Base-by-base conservation (phyloP, 768 basidiomycete species). In the Termitomyces sp. region DNA sequence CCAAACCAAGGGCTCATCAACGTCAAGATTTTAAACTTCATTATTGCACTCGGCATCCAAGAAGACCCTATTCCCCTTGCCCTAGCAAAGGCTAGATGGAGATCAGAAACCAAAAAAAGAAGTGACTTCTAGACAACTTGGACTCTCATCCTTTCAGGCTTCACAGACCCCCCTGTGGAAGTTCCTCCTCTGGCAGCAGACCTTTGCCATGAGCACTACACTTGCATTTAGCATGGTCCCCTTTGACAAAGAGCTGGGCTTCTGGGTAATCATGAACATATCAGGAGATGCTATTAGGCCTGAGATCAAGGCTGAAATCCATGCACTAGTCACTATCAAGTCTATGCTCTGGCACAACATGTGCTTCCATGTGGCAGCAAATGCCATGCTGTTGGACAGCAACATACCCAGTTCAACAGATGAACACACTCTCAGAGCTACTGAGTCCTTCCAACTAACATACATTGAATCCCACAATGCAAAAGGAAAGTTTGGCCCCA, bases 261-360 rank as follows among this genome's bases (percentile, higher is more conserved):
- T 49, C 2, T 60, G 59, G 41, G 49, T 60, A 11, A 55, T 60
- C 31, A 53, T 45, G 42, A 60, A 60, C 49, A 55, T 60, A 3
- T 55, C 54, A 9, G 55, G 59, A 11, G 54, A 45, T 46, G 50
- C 59, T 9, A 55, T 60, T 1, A 37, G 37, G n/a, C n/a, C 45
- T n/a, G 41, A 49, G 5, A 36, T 2, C 4, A 16, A 44, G 7
- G 42, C 11, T 22, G 31, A 0, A 13, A 54, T 13, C 20, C 46
- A 37, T 24, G 55, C 51, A 7, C 37, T 57, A 11, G 55, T 55
- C 6, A 33, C 16, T 2, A 53, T 61, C 42, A 61, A 61, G 16
- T 18, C 18, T 0, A 31, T 18, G 3, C 52, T 61, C 44, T 61
- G 51, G 60, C 44, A 53, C 20, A 45, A 53, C 33, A 36, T 33